A percentile compares a stretch with the other conserved stretches of the same genome.
phyloP scores from a whole-genome alignment of 148 eudicot genomes.

The Arbutus unedo region DNA sequence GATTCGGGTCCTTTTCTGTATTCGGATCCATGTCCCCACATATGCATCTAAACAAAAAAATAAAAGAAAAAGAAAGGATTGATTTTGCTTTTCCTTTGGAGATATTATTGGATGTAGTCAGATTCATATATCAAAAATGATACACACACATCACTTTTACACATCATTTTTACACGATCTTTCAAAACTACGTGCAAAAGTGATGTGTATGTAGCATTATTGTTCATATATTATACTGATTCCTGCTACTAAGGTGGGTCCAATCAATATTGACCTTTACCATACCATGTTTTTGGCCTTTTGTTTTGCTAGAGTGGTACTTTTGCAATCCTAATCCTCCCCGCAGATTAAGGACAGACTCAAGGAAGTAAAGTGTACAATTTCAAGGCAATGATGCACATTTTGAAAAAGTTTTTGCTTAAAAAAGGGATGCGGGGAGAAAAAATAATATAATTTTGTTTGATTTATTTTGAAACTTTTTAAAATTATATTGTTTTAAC shows the following conservation, averaged over 20 bases:
- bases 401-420: not conserved
- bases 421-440: too few relatives aligned
- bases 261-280: not conserved
- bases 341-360: not conserved
- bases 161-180: too few relatives aligned
- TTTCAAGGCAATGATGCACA: not conserved
- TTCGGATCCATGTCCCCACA: constrained; percentile 96
- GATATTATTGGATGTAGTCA: not conserved
- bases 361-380: not conserved
- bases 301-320: not conserved
- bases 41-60: constrained; percentile 54
- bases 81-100: not conserved
- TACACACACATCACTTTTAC: too few relatives aligned
- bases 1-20: constrained; percentile 81
- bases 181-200: too few relatives aligned
- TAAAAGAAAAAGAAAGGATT: not conserved
- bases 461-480: too few relatives aligned
- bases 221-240: not conserved
- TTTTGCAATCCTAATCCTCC: not conserved
- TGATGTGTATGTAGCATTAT: too few relatives aligned
- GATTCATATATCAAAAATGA: too few relatives aligned
- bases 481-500: too few relatives aligned
- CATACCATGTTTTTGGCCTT: not conserved
- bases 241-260: not conserved
- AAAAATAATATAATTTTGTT: too few relatives aligned